phyloP scores from a whole-genome alignment of 345 rosid species.

The Carallia pectinifolia region DNA sequence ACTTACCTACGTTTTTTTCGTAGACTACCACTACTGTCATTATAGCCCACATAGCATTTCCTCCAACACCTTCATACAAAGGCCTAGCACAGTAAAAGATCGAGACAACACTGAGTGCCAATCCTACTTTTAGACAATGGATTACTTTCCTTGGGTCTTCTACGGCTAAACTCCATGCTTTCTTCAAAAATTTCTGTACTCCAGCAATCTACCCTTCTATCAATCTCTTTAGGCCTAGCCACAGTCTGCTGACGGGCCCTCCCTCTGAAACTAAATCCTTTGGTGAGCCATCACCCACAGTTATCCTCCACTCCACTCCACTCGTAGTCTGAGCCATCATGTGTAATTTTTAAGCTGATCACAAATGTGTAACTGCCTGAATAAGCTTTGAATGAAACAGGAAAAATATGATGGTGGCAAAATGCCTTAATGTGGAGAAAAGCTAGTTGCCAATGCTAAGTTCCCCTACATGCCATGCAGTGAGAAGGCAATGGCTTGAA shows the following conservation, averaged over 20 bases:
- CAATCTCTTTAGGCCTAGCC: conserved; percentile 28
- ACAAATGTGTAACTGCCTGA: neutral
- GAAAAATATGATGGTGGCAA: neutral
- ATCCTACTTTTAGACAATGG: conserved; percentile 47
- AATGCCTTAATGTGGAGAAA: neutral
- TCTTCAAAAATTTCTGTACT: conserved; percentile 30
- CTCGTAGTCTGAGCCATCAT: conserved; percentile 28
- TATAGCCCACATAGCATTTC: conserved; percentile 58
- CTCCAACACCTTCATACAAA: conserved; percentile 47
- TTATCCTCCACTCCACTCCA: conserved; percentile 48
- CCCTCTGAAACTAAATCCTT: conserved; percentile 35
- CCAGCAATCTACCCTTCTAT: conserved; percentile 14
- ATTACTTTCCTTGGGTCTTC: conserved; percentile 46
- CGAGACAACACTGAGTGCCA: conserved; percentile 41
- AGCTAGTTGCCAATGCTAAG: neutral
- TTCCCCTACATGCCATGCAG: conserved; percentile 15
- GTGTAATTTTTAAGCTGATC: neutral
- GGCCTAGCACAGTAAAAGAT: conserved; percentile 43
- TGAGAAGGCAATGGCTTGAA: neutral
- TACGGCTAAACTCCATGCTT: conserved; percentile 31
- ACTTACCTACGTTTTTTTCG: conserved; percentile 45
- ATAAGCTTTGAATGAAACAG: neutral
- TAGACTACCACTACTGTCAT: conserved; percentile 53
- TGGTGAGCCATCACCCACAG: conserved; percentile 38
- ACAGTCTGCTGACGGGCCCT: conserved; percentile 17